These are phyloP conservation scores for Kregervanrija delftensis DNA, from an alignment of 805 yeast species.

Conservation along the genomic window DNA sequence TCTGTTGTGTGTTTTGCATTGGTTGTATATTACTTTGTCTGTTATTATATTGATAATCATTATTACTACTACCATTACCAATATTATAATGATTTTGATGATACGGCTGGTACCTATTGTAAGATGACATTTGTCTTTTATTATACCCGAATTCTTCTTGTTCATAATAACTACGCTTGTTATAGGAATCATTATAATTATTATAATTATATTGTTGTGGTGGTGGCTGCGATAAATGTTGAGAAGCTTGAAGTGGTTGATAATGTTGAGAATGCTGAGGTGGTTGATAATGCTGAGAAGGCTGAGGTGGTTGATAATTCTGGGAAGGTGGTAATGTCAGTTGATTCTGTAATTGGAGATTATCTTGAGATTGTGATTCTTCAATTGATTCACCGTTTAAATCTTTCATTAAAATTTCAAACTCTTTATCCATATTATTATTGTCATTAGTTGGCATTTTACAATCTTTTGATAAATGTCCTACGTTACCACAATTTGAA, in stretches of 20 bases:
- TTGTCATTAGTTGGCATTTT: constrained; percentile 28
- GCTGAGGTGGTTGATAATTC: background rate
- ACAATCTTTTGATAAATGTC: constrained; percentile 90
- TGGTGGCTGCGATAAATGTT: constrained; percentile 9
- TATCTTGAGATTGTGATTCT: background rate
- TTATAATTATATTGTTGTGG: background rate
- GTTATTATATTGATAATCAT: background rate
- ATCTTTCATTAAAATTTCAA: constrained; percentile 45
- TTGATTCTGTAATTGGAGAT: background rate
- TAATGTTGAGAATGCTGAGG: background rate
- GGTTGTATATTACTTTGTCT: background rate
- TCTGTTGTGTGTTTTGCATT: background rate
- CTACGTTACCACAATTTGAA: constrained; percentile 69
- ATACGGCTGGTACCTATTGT: background rate
- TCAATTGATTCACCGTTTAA: constrained; percentile 28
- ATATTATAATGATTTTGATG: background rate
- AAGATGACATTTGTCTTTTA: background rate
- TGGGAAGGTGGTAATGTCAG: background rate
- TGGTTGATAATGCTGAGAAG: background rate
- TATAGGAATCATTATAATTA: background rate
- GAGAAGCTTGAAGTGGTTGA: background rate
- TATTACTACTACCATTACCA: background rate
- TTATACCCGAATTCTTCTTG: background rate
- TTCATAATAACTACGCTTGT: background rate
- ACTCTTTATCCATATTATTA: constrained; percentile 37